phyloP scores from a whole-genome alignment of 1,284 basidiomycete species.

The Schizophyllum commune region DNA sequence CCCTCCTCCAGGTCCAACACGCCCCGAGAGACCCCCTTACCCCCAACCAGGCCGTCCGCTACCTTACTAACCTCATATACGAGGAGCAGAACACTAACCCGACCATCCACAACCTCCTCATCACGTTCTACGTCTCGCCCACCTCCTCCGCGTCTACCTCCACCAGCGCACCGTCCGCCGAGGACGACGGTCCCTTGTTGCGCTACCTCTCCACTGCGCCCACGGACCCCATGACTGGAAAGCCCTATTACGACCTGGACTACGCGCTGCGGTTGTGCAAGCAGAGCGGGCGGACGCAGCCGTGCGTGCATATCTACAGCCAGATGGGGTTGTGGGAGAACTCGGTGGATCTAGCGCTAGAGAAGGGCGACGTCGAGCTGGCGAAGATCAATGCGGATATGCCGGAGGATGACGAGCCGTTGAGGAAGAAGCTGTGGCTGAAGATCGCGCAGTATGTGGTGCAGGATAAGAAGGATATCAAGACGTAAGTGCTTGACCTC shows the following conservation, averaged over 20 bases:
- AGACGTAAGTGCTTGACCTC: conserved; percentile 58
- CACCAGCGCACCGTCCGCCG: conserved; percentile 15
- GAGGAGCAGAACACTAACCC: conserved; percentile 73
- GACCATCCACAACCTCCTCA: conserved; percentile 90
- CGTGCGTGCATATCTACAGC: conserved; percentile 95
- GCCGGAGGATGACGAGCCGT: conserved; percentile 80
- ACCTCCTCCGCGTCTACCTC: conserved; percentile 18
- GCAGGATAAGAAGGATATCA: conserved; percentile 95
- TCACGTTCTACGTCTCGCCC: conserved; percentile 76
- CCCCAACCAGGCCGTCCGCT: conserved; percentile 82
- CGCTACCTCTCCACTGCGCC: conserved; percentile 84
- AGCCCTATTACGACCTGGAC: conserved; percentile 94
- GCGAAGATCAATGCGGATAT: conserved; percentile 92
- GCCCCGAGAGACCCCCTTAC: conserved; percentile 60
- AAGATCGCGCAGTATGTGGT: conserved; percentile 98
- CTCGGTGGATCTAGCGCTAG: conserved; percentile 91
- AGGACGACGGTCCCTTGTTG: conserved; percentile 77
- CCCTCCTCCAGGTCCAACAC: conserved; percentile 77
- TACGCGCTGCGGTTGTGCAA: conserved; percentile 93
- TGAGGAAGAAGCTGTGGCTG: conserved; percentile 94
- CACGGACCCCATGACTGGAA: conserved; percentile 73
- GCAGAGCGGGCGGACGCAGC: conserved; percentile 71
- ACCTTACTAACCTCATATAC: conserved; percentile 81
- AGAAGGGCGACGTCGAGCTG: conserved; percentile 88
- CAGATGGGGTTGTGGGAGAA: conserved; percentile 98